Evolutionary conservation across 441 rosid genomes (phyloP), one percentile per base, ranked within the genome.

Genomic region (Corymbia calophylla): DNA sequence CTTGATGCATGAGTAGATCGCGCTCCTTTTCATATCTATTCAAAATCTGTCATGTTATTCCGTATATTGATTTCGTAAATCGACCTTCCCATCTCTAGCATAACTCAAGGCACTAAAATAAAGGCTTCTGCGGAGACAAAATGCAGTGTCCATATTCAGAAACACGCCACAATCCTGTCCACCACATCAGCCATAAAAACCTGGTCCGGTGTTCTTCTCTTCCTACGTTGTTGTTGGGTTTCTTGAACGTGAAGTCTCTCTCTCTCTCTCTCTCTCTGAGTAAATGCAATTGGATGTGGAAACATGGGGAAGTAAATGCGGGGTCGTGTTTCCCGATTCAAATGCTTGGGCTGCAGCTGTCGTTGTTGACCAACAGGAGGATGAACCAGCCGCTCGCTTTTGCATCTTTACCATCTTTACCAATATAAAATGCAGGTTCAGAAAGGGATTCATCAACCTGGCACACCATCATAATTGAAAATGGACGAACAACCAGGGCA

Each of bases 271-370:
- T 66, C 73, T n/a, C 39, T 66, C 7, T 11, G 84, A 77, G 84
- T 39, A 39, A 44, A 39, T 39, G 51, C 84, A 48, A 49, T 18
- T 48, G 82, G 88, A 80, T 77, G 91, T 62, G 90, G 92, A 91
- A 91, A 91, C 91, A 90, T 91, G 91, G 89, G 81, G 86, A 80
- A 91, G 87, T 91, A 86, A 93, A 92, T 91, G 93, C 91, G 80
- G 84, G 89, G 90, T 85, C 88, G 87, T 91, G 91, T 87, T 87
- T 80, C 84, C 62, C 18, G 87, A 88, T 77, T 77, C 29, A 35
- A 73, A 39, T 0, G 82, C 82, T 29, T 3, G 51, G 55, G 27
- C 62, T 15, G 56, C 39, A 32, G 47, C 23, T 23, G 51, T 16
- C 53, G 60, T 53, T 87, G 88, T 35, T 47, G 77, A 87, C 88